Evolutionary conservation across 176 grass and related monocot species (phyloP).

Genomic region (Oryza officinalis): DNA sequence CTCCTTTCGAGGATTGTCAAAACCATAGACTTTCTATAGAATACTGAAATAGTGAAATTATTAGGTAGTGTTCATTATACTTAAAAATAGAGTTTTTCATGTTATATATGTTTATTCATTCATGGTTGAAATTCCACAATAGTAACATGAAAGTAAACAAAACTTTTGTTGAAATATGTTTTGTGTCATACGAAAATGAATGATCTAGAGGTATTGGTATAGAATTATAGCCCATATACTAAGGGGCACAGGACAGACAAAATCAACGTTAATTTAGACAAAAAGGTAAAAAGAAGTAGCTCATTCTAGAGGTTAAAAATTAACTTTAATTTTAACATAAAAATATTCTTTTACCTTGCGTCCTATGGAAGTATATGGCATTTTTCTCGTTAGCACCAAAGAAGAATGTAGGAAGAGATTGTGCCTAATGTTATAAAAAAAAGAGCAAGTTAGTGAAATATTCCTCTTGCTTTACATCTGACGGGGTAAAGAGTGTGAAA

Average conservation of each 20-base stretch:
- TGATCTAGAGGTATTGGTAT: not conserved
- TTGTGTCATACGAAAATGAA: not conserved
- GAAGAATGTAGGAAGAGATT: constrained; percentile 91
- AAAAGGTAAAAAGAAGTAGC: not conserved
- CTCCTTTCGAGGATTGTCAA: not conserved
- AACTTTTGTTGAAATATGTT: not conserved
- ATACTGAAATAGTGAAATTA: not conserved
- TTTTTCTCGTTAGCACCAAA: constrained; percentile 71
- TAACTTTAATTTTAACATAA: not conserved
- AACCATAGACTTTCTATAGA: not conserved
- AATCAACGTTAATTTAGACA: not conserved
- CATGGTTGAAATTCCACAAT: not conserved
- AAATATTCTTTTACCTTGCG: constrained; percentile 52
- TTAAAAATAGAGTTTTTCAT: not conserved
- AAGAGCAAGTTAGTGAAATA: constrained; percentile 11
- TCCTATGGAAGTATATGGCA: constrained; percentile 54
- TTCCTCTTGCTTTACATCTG: not conserved
- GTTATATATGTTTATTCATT: not conserved
- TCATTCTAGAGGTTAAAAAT: not conserved
- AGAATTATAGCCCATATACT: not conserved
- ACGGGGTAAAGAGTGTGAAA: not conserved
- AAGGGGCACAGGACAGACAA: not conserved
- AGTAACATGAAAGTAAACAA: not conserved
- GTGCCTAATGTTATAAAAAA: constrained; percentile 49
- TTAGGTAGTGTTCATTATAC: not conserved